phyloP scores from a whole-genome alignment of 2,329 filamentous ascomycete species.

The Colletotrichum sp. region DNA sequence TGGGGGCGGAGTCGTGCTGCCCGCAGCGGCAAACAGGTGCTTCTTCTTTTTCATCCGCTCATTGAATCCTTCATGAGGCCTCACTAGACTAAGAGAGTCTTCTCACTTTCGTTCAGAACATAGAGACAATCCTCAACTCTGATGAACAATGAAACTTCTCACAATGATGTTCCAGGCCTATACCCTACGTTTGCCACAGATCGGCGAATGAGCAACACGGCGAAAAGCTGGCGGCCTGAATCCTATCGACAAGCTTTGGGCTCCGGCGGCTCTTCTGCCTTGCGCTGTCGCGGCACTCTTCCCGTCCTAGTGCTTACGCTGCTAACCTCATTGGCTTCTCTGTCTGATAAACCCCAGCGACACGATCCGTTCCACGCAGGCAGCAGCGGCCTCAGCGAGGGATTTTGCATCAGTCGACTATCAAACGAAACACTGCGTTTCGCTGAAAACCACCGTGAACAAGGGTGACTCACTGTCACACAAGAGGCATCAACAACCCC shows the following conservation, averaged over 20 bases:
- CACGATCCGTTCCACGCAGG: background rate
- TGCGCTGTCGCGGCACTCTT: background rate
- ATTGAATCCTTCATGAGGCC: background rate
- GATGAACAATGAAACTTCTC: background rate
- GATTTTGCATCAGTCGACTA: background rate
- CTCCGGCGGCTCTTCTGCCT: background rate
- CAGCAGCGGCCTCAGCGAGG: conserved; percentile 5
- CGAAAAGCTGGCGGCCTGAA: background rate
- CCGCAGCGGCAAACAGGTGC: background rate
- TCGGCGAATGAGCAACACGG: conserved; percentile 4
- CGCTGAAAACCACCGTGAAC: background rate
- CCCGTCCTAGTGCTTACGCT: background rate
- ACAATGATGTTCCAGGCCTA: fast-evolving
- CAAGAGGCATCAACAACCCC: background rate
- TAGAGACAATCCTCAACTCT: background rate
- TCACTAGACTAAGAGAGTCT: background rate
- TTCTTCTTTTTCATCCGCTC: background rate
- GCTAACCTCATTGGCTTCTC: background rate
- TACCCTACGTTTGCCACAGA: background rate
- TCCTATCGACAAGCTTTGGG: background rate
- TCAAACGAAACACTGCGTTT: background rate
- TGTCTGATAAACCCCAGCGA: background rate
- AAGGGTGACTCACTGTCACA: conserved; percentile 6
- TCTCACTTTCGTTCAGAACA: background rate
- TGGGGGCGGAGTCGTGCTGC: background rate